Evolutionary conservation across 2,329 filamentous ascomycete species (phyloP).

Genomic region (Trichoderma arundinaceum): DNA sequence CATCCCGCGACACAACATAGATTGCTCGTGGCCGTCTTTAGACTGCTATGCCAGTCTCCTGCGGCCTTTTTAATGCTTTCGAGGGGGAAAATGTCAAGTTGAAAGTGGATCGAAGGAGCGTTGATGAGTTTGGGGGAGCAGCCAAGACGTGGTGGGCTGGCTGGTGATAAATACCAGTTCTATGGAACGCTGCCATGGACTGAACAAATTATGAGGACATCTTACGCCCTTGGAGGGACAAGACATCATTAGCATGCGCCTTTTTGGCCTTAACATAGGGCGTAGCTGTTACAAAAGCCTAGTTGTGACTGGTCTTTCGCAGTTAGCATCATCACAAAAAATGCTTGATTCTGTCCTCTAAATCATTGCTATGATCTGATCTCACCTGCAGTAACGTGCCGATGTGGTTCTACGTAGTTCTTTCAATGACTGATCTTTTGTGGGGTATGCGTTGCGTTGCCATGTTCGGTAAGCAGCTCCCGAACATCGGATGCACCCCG

Average conservation of each 20-base stretch:
- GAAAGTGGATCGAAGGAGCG: slow-evolving; percentile 30
- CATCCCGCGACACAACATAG: slow-evolving; percentile 49
- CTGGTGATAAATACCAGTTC: slow-evolving; percentile 18
- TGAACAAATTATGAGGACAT: slow-evolving; percentile 31
- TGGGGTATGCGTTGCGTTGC: not conserved
- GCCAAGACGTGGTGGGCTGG: slow-evolving; percentile 13
- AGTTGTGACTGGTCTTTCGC: slow-evolving; percentile 26
- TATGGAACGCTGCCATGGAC: not conserved
- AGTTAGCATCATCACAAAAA: slow-evolving; percentile 31
- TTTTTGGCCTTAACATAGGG: slow-evolving; percentile 6
- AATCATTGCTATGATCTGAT: not conserved
- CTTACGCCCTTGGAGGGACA: slow-evolving; percentile 27
- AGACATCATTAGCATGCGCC: slow-evolving; percentile 13
- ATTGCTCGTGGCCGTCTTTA: slow-evolving; percentile 45
- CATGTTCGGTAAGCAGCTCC: slow-evolving; percentile 8
- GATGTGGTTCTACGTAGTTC: slow-evolving; percentile 24
- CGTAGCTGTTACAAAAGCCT: slow-evolving; percentile 24
- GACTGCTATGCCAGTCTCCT: slow-evolving; percentile 25
- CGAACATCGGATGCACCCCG: slow-evolving; percentile 19
- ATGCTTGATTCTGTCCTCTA: slow-evolving; percentile 32
- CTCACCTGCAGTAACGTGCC: slow-evolving; percentile 4
- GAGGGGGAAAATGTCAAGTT: slow-evolving; percentile 37
- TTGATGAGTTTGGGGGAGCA: slow-evolving; percentile 25
- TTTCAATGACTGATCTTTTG: not conserved
- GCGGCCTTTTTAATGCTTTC: slow-evolving; percentile 42